Evolutionary conservation across 495 filamentous ascomycete species (phyloP).

Genomic region (Extremus antarcticus): DNA sequence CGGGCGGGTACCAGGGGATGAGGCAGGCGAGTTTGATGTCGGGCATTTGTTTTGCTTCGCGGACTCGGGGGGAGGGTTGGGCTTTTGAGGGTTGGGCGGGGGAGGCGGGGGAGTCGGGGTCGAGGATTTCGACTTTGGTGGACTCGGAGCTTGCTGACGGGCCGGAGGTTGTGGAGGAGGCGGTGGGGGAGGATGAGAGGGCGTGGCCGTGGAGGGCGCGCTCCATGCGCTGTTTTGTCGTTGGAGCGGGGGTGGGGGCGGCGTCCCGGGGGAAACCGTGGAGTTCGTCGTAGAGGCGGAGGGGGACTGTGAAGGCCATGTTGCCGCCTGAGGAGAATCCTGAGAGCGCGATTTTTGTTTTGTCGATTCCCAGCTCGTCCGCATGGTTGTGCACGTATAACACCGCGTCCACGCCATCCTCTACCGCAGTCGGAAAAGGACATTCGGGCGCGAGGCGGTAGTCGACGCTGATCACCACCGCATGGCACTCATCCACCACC

Average conservation of each 20-base stretch:
- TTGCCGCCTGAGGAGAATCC: slow-evolving; percentile 89
- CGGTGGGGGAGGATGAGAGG: neutral
- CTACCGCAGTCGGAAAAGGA: slow-evolving; percentile 37
- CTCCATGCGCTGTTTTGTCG: neutral
- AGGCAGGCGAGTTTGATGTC: slow-evolving; percentile 36
- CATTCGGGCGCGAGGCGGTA: slow-evolving; percentile 33
- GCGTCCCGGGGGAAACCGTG: slow-evolving; percentile 20
- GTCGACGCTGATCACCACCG: slow-evolving; percentile 34
- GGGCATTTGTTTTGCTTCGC: neutral
- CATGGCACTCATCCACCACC: slow-evolving; percentile 29
- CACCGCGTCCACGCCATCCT: slow-evolving; percentile 36
- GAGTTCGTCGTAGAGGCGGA: slow-evolving; percentile 47
- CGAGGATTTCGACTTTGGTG: slow-evolving; percentile 10
- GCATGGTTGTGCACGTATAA: slow-evolving; percentile 32
- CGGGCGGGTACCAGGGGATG: slow-evolving; percentile 73
- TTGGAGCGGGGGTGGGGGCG: neutral
- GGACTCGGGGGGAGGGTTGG: neutral
- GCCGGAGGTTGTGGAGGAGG: neutral
- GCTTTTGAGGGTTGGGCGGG: neutral
- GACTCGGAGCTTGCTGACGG: slow-evolving; percentile 3
- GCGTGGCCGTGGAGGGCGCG: neutral
- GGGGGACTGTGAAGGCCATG: slow-evolving; percentile 66
- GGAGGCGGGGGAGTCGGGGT: neutral
- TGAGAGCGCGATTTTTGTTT: slow-evolving; percentile 55
- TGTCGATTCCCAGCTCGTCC: slow-evolving; percentile 42